Base-by-base conservation (phyloP, 768 basidiomycete genomes). In the Suillus plorans region DNA sequence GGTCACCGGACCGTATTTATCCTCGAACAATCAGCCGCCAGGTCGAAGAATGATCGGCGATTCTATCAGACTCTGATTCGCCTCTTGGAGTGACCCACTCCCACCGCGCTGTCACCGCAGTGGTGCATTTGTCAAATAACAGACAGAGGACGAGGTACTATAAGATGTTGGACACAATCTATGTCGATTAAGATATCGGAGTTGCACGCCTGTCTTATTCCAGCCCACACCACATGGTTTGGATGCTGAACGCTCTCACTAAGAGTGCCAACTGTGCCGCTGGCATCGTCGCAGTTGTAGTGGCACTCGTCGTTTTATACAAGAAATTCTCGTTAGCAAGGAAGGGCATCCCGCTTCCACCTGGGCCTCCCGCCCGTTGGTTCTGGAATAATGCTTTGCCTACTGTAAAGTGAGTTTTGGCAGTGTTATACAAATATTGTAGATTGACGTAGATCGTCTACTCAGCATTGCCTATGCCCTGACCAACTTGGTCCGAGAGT, bases 401-500 rank as follows among this genome's bases (percentile, higher is more conserved):
- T 52, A 14, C 59, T 55, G 56, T 52, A 16, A 47, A 53, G 63
- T 41, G 25, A 61, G 60, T 20, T 7, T 57, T 37, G 14, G 14
- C 12, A 22, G 22, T 18, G 34, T 25, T 18, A 18, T n/a, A 41
- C 14, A 18, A 8, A 61, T 25, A 25, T 34, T 8, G 14, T 7
- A 41, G 8, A 52, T 25, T 4, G 18, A 47, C 20, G 16, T 57
- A 22, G 42, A 56, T n/a, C 50, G 31, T 37, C 22, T 25, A 14
- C 18, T 8, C 28, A 72, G 69, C 3, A 37, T 65, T 16, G 59
- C 42, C 5, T 57, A 36, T 22, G 22, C 18, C 2, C 83, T 86
- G 55, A 80, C 86, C 45, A 77, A 82, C 64, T 82, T 84, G 80
- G 82, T 83, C 3, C 78, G 84, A 65, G 70, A 80, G 64, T 86